Evolutionary conservation across 345 rosid species (phyloP), one percentile per base, ranked within the genome.

Genomic region (Carallia pectinifolia): DNA sequence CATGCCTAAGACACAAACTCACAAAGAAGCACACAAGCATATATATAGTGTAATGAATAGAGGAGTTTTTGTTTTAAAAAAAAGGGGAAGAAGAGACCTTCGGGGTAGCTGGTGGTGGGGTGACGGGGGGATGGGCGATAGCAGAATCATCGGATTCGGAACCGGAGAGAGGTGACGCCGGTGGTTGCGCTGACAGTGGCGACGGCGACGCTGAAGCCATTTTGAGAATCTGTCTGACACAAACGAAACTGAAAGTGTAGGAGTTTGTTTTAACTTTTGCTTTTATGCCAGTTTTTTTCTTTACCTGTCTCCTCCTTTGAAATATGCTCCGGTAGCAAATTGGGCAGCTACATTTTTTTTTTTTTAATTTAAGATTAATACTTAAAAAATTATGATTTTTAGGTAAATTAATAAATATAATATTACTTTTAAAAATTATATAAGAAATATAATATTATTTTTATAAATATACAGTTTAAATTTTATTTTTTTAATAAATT

Each of bases 131-230:
- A 5, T 9, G 18, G 29, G 31, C 31, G 29, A 33, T 27, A 56
- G 60, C 60, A 15, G 60, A 56, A 30, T 56, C 31, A 30, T 7
- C 60, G 13, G 60, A 56, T 23, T 23, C 23, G 33, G 60, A 56
- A 23, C 31, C 60, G 33, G 60, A 56, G 33, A 30, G 60, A 8
- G 60, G 33, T 30, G 60, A 56, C 31, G 29, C 12, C 16, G 60
- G 33, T 12, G 60, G 60, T 8, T 27, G 60, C 31, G 29, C 31
- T 3, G 60, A 30, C 33, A 4, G 33, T 9, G 60, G 60, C 31
- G 60, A 56, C 29, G 60, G 60, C 31, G 60, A 56, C 60, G 60
- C 23, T 9, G 16, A 56, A 56, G 60, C 60, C 60, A 56, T 56
- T 27, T 13, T 44, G 4, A 44, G 50, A 13, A 10, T 44, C 17